Evolutionary conservation across 768 basidiomycete species (phyloP), one percentile per base, ranked within the genome.

Genomic region (Amanita exitialis): DNA sequence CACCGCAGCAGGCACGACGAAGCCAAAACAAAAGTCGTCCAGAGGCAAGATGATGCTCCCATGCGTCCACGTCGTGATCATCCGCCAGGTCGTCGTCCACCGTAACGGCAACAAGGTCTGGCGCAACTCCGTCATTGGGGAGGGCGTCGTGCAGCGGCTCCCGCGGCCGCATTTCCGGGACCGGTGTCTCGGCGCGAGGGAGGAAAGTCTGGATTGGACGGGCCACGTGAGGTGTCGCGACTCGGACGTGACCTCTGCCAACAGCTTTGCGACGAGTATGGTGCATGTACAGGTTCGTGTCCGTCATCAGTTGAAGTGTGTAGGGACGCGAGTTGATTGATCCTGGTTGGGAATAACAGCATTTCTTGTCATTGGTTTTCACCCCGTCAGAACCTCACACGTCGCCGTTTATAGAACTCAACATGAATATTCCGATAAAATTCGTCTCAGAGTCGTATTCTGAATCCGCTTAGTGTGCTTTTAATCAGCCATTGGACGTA

Each of bases 161-260:
- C 73, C 76, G 0, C 70, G 75, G 12, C 59, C 62, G 15, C 51
- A 64, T 55, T 38, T 55, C 57, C 49, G 59, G 49, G 46, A 53
- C 27, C 10, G 15, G 23, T 47, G 25, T 35, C n/a, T 43, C 2
- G 51, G 35, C 27, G 18, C 43, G 4, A 47, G 58, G 20, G 64
- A 69, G 44, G 70, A 69, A 30, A 66, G 73, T 54, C 63, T 84
- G 2, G 81, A 84, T 55, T 86, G 82, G 75, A 78, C 78, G 54
- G 83, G 82, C 10, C 72, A 76, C 50, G 54, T 83, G 12, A 59
- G 58, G 25, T 65, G 69, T 39, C 56, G 61, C 10, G 58, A 66
- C 32, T 2, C 3, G n/a, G 65, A 72, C 37, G 61, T 73, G 38
- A 63, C 32, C 12, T 32, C 60, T 0, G 66, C 67, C 38, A 74